These are phyloP conservation scores for Chamaenerion angustifolium DNA, from an alignment of 345 rosid genomes.

Conservation along the genomic window DNA sequence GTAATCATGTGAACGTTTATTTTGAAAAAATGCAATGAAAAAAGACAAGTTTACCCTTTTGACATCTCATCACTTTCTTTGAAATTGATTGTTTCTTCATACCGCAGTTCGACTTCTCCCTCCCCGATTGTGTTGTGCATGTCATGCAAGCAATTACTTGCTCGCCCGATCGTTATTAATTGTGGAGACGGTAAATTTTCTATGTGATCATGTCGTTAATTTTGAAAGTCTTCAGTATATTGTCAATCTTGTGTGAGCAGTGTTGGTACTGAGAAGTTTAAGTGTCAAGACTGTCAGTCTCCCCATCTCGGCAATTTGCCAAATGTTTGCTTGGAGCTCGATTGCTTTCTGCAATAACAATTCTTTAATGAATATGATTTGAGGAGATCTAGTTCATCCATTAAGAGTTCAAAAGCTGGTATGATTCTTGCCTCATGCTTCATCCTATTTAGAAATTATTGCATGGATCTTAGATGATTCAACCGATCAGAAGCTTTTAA, in stretches of 20 bases:
- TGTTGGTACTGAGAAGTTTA: constrained; percentile 25
- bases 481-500: too few relatives aligned
- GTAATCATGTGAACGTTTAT: too few relatives aligned
- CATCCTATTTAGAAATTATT: too few relatives aligned
- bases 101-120: too few relatives aligned
- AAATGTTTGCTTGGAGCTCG: constrained; percentile 56
- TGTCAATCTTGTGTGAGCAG: constrained; percentile 44
- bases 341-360: constrained; percentile 38
- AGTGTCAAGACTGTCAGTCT: constrained; percentile 50
- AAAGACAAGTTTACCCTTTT: too few relatives aligned
- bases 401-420: constrained; percentile 14
- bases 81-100: too few relatives aligned
- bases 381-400: constrained; percentile 20
- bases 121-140: constrained; percentile 49
- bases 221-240: too few relatives aligned
- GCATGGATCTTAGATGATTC: too few relatives aligned
- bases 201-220: too few relatives aligned
- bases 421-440: too few relatives aligned
- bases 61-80: too few relatives aligned
- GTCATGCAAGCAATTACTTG: constrained; percentile 53
- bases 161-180: constrained; percentile 53
- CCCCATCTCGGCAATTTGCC: constrained; percentile 43
- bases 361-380: constrained; percentile 48
- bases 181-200: constrained; percentile 81
- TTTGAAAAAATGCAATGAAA: too few relatives aligned